These are phyloP conservation scores for Gastrolobium villosum DNA, from an alignment of 306 rosid species.

Conservation along the genomic window DNA sequence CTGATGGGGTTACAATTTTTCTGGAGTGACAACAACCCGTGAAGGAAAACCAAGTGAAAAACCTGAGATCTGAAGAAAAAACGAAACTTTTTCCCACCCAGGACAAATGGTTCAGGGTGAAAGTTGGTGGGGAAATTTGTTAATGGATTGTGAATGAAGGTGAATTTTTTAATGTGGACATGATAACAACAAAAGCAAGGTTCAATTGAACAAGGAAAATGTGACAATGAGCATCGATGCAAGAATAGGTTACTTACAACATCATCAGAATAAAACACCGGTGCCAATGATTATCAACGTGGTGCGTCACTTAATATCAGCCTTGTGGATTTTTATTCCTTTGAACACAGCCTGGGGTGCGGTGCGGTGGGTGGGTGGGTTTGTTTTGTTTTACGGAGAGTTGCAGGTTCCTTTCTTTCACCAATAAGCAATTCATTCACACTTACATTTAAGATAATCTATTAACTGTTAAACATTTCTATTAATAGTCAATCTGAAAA, in stretches of 20 bases:
- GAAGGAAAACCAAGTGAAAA: not conserved
- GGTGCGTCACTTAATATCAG: constrained; percentile 25
- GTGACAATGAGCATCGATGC: not conserved
- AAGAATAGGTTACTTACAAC: constrained; percentile 28
- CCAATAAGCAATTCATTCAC: too few relatives aligned
- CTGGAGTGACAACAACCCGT: not conserved
- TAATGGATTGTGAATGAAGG: constrained; percentile 57
- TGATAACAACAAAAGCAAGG: constrained; percentile 44
- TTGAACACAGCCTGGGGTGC: not conserved
- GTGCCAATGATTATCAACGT: constrained; percentile 38
- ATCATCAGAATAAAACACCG: constrained; percentile 24
- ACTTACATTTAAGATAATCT: too few relatives aligned
- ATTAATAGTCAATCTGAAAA: too few relatives aligned
- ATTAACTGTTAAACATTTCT: too few relatives aligned
- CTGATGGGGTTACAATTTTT: not conserved
- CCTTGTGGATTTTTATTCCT: not conserved
- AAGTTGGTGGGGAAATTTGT: constrained; percentile 55
- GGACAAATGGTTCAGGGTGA: constrained; percentile 47
- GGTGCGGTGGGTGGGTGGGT: not conserved
- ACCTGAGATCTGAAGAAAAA: constrained; percentile 52
- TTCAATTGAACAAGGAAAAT: constrained; percentile 11
- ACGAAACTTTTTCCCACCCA: constrained; percentile 17
- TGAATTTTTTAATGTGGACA: constrained; percentile 46
- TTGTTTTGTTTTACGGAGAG: too few relatives aligned
- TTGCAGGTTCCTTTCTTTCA: too few relatives aligned